These are phyloP conservation scores for Acanthamoeba healyi DNA, from an alignment of 208 protist species.

Conservation along the genomic window DNA sequence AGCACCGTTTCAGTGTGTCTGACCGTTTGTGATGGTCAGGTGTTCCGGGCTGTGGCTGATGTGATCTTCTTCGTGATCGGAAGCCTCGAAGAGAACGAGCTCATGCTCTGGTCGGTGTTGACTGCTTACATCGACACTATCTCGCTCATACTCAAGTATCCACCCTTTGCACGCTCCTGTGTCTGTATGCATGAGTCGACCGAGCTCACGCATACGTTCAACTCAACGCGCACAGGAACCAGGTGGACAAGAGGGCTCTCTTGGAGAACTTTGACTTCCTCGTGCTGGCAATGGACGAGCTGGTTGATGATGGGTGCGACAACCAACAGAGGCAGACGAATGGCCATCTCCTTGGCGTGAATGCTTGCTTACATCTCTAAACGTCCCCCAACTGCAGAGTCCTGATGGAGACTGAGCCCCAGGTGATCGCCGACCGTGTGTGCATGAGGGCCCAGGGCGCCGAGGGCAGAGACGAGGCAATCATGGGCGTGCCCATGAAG, in stretches of 20 bases:
- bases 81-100: constrained; percentile 69
- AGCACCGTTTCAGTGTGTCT: too few relatives aligned
- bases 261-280: constrained; percentile 66
- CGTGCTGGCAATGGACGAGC: constrained; percentile 71
- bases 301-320: constrained; percentile 60
- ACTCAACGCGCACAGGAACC: not conserved
- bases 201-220: not conserved
- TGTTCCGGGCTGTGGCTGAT: constrained; percentile 25
- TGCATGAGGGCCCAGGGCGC: not conserved
- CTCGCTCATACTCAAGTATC: constrained; percentile 6
- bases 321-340: too few relatives aligned
- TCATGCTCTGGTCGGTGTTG: constrained; percentile 52
- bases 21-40: too few relatives aligned
- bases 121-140: constrained; percentile 35
- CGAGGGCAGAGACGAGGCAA: not conserved
- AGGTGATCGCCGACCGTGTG: constrained; percentile 57
- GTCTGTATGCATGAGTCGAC: too few relatives aligned
- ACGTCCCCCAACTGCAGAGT: not conserved
- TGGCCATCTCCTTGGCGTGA: too few relatives aligned
- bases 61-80: constrained; percentile 61
- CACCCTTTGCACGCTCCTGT: too few relatives aligned
- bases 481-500: constrained; percentile 1
- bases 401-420: constrained; percentile 67
- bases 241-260: constrained; percentile 59
- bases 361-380: not conserved